Percentiles rank a stretch among this genome's conserved stretches.
phyloP scores from a whole-genome alignment of 257 asterid species.

The Fraxinus pennsylvanica region DNA sequence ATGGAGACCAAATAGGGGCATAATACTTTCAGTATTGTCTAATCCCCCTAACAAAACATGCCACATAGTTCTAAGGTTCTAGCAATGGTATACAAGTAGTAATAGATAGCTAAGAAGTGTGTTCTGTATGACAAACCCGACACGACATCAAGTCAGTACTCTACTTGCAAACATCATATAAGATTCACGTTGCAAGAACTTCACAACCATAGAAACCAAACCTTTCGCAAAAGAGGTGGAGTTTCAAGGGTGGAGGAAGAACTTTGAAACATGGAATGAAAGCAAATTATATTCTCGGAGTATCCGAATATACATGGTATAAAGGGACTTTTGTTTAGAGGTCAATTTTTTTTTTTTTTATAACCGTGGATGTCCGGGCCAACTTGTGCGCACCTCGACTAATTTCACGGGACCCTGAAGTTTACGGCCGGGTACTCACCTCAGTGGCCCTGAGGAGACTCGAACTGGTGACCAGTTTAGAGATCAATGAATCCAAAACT shows the following conservation, averaged over 20 bases:
- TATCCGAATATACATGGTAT: background rate
- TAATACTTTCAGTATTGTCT: background rate
- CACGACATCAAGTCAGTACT: background rate
- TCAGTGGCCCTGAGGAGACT: too few species aligned
- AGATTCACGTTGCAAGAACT: background rate
- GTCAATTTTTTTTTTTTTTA: too few species aligned
- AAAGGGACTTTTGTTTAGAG: background rate
- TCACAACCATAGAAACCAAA: background rate
- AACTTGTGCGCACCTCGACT: too few species aligned
- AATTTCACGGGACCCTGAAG: too few species aligned
- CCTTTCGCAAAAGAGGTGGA: background rate
- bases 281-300: background rate
- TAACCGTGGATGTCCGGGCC: too few species aligned
- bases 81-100: background rate
- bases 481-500: background rate
- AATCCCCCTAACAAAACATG: background rate
- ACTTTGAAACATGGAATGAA: background rate
- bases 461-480: background rate
- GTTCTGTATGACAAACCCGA: background rate
- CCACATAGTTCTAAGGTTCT: background rate
- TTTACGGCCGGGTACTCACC: too few species aligned
- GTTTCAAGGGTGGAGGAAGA: background rate
- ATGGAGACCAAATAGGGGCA: too few species aligned
- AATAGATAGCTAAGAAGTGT: background rate
- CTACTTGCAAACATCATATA: background rate